A percentile compares a stretch with the other conserved stretches of the same genome.
These are phyloP conservation scores for Microcos paniculata DNA, from an alignment of 345 rosid genomes.

Conservation along the genomic window DNA sequence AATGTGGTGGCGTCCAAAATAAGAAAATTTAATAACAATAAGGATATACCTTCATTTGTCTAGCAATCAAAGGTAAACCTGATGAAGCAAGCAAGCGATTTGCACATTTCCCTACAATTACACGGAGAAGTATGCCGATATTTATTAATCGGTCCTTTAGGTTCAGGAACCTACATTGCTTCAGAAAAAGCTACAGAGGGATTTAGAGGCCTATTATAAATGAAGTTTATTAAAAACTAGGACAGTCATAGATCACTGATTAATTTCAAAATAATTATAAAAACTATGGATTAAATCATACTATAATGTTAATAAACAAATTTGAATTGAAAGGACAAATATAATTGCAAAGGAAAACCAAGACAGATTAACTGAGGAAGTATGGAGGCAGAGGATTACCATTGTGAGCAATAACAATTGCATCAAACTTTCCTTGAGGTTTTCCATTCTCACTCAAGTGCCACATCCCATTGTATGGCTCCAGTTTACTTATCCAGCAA, in stretches of 20 bases:
- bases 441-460: constrained; percentile 85
- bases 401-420: constrained; percentile 88
- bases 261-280: neutral
- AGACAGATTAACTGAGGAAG: constrained; percentile 7
- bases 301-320: neutral
- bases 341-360: neutral
- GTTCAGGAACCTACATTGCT: neutral
- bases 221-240: neutral
- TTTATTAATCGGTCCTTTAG: neutral
- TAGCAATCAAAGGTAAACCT: constrained; percentile 79
- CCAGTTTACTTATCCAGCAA: constrained; percentile 90
- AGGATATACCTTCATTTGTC: constrained; percentile 81
- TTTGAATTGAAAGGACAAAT: neutral
- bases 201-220: neutral
- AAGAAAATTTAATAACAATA: constrained; percentile 7
- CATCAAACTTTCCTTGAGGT: constrained; percentile 73
- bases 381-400: constrained; percentile 41
- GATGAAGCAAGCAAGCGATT: constrained; percentile 85
- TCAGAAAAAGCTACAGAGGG: neutral
- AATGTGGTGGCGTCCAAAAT: neutral
- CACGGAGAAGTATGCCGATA: neutral
- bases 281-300: neutral
- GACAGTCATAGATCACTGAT: neutral
- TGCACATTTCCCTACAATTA: constrained; percentile 79
- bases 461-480: constrained; percentile 90